These are phyloP conservation scores for Phytophthora fragariae DNA, from an alignment of 352 stramenopile genomes.

Conservation along the genomic window DNA sequence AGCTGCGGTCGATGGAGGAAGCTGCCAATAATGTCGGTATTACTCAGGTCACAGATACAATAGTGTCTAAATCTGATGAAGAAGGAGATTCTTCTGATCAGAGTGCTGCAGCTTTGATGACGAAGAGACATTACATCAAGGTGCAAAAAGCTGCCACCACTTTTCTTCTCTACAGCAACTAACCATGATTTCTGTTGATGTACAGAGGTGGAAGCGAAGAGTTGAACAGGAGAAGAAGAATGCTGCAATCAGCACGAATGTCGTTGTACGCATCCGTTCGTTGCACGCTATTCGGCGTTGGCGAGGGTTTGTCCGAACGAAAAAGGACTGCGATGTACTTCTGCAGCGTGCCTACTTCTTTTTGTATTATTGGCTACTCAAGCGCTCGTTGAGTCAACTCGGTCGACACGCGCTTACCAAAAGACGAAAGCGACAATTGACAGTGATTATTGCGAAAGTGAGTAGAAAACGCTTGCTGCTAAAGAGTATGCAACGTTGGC, in stretches of 20 bases:
- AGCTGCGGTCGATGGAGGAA: background rate
- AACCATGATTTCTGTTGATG: background rate
- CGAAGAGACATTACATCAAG: constrained; percentile 17
- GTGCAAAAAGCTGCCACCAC: constrained; percentile 6
- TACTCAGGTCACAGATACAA: background rate
- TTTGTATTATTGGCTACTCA: constrained; percentile 45
- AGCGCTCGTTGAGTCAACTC: constrained; percentile 31
- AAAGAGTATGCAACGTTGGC: constrained; percentile 35
- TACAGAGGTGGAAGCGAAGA: constrained; percentile 17
- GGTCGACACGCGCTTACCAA: constrained; percentile 20
- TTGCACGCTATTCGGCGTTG: constrained; percentile 29
- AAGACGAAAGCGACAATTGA: constrained; percentile 22
- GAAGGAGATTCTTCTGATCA: background rate
- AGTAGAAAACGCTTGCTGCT: constrained; percentile 21
- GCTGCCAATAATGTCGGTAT: background rate
- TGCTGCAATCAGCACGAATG: background rate
- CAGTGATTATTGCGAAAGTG: constrained; percentile 15
- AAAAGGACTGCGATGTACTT: constrained; percentile 20
- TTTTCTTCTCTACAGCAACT: background rate
- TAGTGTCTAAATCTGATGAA: constrained; percentile 5
- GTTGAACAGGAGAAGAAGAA: background rate
- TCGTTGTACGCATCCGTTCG: constrained; percentile 14
- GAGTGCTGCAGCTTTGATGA: constrained; percentile 6
- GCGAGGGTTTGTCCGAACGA: constrained; percentile 18
- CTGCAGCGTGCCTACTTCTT: constrained; percentile 43